Base-by-base conservation (phyloP, 2,329 filamentous ascomycete species). In the Gaeumannomyces tritici region DNA sequence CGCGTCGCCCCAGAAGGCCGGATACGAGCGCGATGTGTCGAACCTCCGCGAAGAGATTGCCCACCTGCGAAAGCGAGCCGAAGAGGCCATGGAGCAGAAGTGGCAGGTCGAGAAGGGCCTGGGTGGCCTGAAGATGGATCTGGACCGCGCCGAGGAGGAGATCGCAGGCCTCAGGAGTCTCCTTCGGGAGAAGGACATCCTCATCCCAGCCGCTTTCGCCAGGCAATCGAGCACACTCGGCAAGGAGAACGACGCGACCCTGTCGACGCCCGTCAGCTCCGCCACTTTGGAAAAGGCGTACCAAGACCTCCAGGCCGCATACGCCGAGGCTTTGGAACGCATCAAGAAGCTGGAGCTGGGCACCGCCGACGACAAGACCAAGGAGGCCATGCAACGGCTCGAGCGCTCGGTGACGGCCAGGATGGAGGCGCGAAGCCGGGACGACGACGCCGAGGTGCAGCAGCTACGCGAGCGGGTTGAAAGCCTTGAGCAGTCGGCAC, bases 11-110 rank as follows among this genome's bases (percentile, higher is more conserved):
- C 85, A 86, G 66, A 88, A 89, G 67, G 85, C 86, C 6, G 90
- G 90, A 12, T 98, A 96, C 72, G 89, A 96, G 72, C 86, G 83
- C 67, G 93, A 98, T 70, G 90, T 98, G 8, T 81, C 83, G 2
- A 87, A 83, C 65, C 80, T 98, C 56, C 88, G 92, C 64, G 86
- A 89, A 28, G 95, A 99, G 72, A 89, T 99, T 65, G 90, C 89
- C 61, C 83, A 89, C 21, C 81, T 99, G 63, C 87, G 95, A 56
- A 88, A 88, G 65, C 87, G 95, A 62, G 93, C 93, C 33, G 93
- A 99, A 69, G 93, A 98, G 66, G 93, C 93, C 21, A 83, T 98
- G 18, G 91, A 96, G 71, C 90, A 96, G 70, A 98, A 98, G 75
- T 98, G 91, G 88, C 59, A 74, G 69, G 28, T 71, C 55, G 55